phyloP scores from a whole-genome alignment of 371 early-diverging fungal genomes.

The Syncephalastrum sp. region DNA sequence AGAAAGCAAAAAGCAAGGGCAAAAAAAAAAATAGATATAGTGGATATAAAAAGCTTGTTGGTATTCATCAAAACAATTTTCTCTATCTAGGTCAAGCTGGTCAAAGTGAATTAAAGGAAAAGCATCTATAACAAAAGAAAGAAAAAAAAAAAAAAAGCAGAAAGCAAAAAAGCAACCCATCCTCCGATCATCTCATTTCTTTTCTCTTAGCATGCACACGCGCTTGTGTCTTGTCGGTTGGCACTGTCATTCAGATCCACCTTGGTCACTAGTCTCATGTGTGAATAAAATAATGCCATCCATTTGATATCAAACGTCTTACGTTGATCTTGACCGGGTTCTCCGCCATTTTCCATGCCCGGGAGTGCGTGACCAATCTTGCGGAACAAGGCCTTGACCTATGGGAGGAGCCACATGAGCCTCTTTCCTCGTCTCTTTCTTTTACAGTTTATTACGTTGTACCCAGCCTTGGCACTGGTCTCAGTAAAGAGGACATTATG shows the following conservation, averaged over 20 bases:
- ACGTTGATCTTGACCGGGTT: constrained; percentile 24
- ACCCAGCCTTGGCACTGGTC: constrained; percentile 91
- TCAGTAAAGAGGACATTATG: constrained; percentile 92
- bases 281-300: constrained; percentile 2
- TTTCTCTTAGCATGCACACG: constrained; percentile 40
- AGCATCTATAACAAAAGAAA: too few species aligned
- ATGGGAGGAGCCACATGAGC: background rate
- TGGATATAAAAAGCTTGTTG: background rate
- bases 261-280: constrained; percentile 32
- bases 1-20: constrained; percentile 24
- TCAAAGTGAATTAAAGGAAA: constrained; percentile 19
- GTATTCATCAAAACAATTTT: background rate
- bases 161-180: too few species aligned
- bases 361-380: constrained; percentile 92
- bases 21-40: background rate
- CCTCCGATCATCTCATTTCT: too few species aligned
- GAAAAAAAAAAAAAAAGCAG: too few species aligned
- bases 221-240: constrained; percentile 32
- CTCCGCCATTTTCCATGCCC: constrained; percentile 69
- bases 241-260: constrained; percentile 42
- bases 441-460: constrained; percentile 60
- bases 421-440: too few species aligned
- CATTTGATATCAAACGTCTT: constrained; percentile 9
- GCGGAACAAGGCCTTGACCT: constrained; percentile 83
- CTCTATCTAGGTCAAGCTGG: constrained; percentile 17